These are phyloP conservation scores for Aspergillus japonicus DNA, from an alignment of 2,329 filamentous ascomycete species.

Conservation along the genomic window DNA sequence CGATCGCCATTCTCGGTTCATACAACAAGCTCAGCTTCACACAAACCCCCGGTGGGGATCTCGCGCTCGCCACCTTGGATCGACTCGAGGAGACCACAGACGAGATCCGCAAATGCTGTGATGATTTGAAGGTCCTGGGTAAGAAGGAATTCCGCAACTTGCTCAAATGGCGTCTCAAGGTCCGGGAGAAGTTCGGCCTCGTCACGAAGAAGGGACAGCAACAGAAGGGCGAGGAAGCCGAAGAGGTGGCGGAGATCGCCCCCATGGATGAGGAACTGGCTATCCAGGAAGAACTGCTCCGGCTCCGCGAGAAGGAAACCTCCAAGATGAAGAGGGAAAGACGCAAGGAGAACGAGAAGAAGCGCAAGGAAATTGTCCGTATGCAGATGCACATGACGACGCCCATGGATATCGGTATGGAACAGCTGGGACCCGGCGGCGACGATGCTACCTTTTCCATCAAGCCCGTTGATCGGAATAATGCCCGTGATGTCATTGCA, in stretches of 20 bases:
- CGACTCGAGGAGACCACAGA: constrained; percentile 82
- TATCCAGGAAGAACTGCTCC: constrained; percentile 83
- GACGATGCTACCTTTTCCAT: constrained; percentile 84
- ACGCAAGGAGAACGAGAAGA: constrained; percentile 86
- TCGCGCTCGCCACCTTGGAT: constrained; percentile 80
- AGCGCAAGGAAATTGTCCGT: constrained; percentile 89
- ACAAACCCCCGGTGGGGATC: constrained; percentile 75
- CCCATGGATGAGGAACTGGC: constrained; percentile 92
- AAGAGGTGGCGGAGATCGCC: constrained; percentile 79
- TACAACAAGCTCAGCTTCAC: constrained; percentile 82
- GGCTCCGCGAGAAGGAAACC: constrained; percentile 74
- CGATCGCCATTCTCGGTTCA: constrained; percentile 84
- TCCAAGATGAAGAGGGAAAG: constrained; percentile 78
- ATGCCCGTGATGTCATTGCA: constrained; percentile 65
- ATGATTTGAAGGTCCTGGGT: constrained; percentile 84
- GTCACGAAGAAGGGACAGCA: constrained; percentile 66
- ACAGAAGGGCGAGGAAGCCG: constrained; percentile 52
- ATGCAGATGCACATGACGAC: constrained; percentile 98
- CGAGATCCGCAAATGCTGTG: constrained; percentile 75
- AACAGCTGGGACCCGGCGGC: constrained; percentile 74
- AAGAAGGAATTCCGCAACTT: constrained; percentile 92
- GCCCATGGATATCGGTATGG: constrained; percentile 92
- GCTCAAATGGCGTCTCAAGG: constrained; percentile 83
- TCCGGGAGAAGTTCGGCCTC: constrained; percentile 88
- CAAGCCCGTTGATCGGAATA: constrained; percentile 74